Evolutionary conservation across 2,329 filamentous ascomycete species (phyloP).

Genomic region (Phaeosphaeria sp.): DNA sequence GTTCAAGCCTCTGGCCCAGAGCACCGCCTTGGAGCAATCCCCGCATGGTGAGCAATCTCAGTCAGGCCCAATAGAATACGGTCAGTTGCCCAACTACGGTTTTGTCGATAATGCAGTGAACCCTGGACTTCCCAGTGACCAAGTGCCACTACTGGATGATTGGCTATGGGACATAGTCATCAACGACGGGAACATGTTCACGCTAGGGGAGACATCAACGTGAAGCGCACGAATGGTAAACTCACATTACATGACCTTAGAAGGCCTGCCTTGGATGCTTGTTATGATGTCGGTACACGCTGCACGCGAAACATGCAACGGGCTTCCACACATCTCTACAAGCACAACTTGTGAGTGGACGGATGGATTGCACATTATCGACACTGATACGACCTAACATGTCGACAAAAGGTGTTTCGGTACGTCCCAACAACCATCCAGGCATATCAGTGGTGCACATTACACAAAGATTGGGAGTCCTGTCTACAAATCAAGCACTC

Average conservation of each 20-base stretch:
- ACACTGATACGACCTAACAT: no score
- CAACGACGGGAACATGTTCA: conserved; percentile 2
- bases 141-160: background rate
- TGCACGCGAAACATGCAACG: no score
- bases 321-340: background rate
- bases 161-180: conserved; percentile 1
- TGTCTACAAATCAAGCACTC: background rate
- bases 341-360: background rate
- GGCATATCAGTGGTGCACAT: no score
- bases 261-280: no score
- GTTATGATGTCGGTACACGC: background rate
- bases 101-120: background rate
- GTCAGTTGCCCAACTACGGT: background rate
- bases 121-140: background rate
- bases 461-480: background rate
- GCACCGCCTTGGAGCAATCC: background rate
- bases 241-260: no score
- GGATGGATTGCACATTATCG: no score
- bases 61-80: background rate
- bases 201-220: background rate
- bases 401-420: no score
- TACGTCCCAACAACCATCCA: no score
- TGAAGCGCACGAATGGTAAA: background rate
- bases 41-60: background rate
- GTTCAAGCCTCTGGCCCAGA: background rate